Evolutionary conservation across 805 yeast species (phyloP).

Genomic region (Crinitomyces ghanaensis): DNA sequence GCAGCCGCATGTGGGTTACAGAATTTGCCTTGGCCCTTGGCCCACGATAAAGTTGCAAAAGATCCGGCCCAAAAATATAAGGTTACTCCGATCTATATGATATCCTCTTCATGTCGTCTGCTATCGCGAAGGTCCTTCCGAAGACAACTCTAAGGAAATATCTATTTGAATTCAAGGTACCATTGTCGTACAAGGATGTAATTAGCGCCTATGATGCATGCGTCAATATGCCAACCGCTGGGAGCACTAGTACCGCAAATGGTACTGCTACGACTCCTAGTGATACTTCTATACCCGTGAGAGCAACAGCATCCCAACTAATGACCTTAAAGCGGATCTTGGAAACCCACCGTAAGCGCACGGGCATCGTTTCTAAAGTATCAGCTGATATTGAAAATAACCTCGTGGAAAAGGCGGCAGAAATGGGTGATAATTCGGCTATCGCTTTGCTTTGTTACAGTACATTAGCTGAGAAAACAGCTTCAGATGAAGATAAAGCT

Average conservation of each 20-base stretch:
- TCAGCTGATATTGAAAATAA: constrained; percentile 55
- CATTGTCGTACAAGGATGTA: constrained; percentile 16
- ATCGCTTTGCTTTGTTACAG: constrained; percentile 55
- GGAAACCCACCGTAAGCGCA: constrained; percentile 45
- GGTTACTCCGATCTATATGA: too few relatives aligned
- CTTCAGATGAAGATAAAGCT: constrained; percentile 39
- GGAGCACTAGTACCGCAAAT: too few relatives aligned
- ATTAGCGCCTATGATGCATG: constrained; percentile 15
- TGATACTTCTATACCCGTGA: constrained; percentile 31
- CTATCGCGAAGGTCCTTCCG: constrained; percentile 4
- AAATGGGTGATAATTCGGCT: constrained; percentile 72
- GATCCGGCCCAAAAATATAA: too few relatives aligned
- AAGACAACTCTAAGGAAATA: constrained; percentile 16
- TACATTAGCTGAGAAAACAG: constrained; percentile 5
- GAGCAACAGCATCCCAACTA: constrained; percentile 40
- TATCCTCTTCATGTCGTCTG: neutral
- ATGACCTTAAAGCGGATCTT: constrained; percentile 59
- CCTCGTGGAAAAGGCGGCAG: constrained; percentile 74
- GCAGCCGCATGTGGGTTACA: too few relatives aligned
- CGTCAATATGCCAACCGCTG: constrained; percentile 4
- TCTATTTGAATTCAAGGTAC: constrained; percentile 18
- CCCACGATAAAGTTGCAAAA: too few relatives aligned
- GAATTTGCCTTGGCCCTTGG: too few relatives aligned
- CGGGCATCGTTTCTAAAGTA: constrained; percentile 47
- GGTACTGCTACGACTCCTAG: constrained; percentile 6